Conservation (phyloP, 2,329 filamentous ascomycete species). For the Torrubiella hemipterigena region DNA sequence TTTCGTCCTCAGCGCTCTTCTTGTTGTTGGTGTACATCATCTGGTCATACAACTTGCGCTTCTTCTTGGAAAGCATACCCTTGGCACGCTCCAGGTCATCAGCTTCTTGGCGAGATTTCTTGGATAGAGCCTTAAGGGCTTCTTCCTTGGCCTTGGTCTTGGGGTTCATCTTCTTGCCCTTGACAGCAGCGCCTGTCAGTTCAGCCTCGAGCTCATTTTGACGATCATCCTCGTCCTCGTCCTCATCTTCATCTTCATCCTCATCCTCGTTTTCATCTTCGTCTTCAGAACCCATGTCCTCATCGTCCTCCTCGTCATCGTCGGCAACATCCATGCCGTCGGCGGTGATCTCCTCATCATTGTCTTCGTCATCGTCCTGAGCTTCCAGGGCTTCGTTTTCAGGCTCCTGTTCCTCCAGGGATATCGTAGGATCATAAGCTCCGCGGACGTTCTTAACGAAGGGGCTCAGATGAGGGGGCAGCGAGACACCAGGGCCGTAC, state of each 20-base stretch:
- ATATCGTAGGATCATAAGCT: constrained; percentile 80
- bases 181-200: constrained; percentile 55
- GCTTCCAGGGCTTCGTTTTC: constrained; percentile 72
- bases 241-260: constrained; percentile 22
- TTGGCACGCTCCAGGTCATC: constrained; percentile 88
- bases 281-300: constrained; percentile 30
- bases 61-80: constrained; percentile 98
- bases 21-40: constrained; percentile 94
- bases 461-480: constrained; percentile 90
- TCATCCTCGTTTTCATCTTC: constrained; percentile 29
- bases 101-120: constrained; percentile 62
- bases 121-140: constrained; percentile 54
- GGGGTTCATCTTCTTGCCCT: constrained; percentile 30
- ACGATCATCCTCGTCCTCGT: constrained; percentile 50
- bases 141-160: constrained; percentile 57
- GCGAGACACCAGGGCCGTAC: constrained; percentile 78
- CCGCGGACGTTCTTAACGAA: constrained; percentile 84
- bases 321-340: constrained; percentile 37
- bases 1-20: constrained; percentile 81
- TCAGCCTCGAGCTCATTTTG: constrained; percentile 91
- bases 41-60: constrained; percentile 93
- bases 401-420: constrained; percentile 76
- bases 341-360: constrained; percentile 32
- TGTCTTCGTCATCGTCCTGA: constrained; percentile 42
- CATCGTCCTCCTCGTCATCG: constrained; percentile 20